Base-by-base conservation (phyloP, 2,329 filamentous ascomycete species). In the Hypoxylon sp. region DNA sequence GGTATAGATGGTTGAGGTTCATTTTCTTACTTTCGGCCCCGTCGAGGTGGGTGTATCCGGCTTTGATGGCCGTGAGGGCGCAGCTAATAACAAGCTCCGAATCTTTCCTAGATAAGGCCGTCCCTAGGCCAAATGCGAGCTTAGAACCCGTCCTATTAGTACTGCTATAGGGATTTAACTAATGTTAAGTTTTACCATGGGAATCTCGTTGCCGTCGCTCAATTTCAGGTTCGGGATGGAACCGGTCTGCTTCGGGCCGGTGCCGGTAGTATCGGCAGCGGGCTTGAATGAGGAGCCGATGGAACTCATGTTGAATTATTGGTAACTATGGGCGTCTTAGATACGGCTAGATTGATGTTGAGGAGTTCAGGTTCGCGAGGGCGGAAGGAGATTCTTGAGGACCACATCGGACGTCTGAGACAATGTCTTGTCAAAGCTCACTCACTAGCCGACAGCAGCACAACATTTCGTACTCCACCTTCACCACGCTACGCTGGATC, bases 31-130 rank as follows among this genome's bases (percentile, higher is more conserved):
- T 76, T 77, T 93, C 87, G 17, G 90, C 90, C 38, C 89, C 85
- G 72, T 94, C 90, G 2, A 93, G 79, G 69, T 93, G 89, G 55
- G 81, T 80, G 72, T 87, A 92, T 20, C 88, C 89, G n/a, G 84
- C 73, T 51, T 83, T 81, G 67, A 92, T 88, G 26, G 90, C 89
- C 62, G 76, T 81, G 54, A 88, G 83, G 37, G 81, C 80, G 48
- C 76, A 63, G 20, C 78, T 74, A 41, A 81, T 71, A 45, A 82
- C 74, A 4, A 80, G 77, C 53, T 85, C 75, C 63, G 91, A 86
- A 37, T 87, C 75, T 42, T 80, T 83, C 70, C 83, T 90, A 74
- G 79, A 87, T 20, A 78, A 76, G 38, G 88, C 88, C 0, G 89
- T 91, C 37, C 90, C 89, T 3, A 90, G 83, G 20, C 90, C 90